Conservation (phyloP, 176 grass and related monocot species). For the Alloteropsis semialata region DNA sequence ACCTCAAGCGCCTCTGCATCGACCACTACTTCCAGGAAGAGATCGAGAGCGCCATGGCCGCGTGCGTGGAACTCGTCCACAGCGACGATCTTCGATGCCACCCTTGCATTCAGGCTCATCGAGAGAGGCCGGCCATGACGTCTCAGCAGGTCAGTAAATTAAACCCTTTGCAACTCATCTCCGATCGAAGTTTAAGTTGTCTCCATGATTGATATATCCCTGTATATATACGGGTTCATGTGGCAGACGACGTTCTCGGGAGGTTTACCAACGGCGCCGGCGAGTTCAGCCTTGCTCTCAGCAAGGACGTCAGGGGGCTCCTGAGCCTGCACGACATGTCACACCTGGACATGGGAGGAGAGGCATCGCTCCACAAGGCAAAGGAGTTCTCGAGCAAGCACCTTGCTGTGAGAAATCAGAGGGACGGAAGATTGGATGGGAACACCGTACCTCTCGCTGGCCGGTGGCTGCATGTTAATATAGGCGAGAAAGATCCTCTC, state of each 20-base stretch:
- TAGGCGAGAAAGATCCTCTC: no score
- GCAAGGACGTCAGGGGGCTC: constrained; percentile 43
- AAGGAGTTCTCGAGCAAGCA: constrained; percentile 52
- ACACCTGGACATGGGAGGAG: constrained; percentile 49
- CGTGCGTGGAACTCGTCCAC: neutral
- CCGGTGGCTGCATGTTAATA: no score
- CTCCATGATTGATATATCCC: neutral
- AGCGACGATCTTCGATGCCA: constrained; percentile 19
- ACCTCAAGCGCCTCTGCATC: constrained; percentile 47
- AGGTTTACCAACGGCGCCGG: constrained; percentile 31
- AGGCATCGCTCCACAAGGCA: constrained; percentile 48
- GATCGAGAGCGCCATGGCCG: neutral
- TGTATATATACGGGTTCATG: no score
- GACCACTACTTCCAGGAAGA: constrained; percentile 46
- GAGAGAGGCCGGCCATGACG: constrained; percentile 41
- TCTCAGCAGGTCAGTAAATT: constrained; percentile 31
- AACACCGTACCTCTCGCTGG: no score
- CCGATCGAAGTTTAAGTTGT: neutral
- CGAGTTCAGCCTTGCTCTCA: constrained; percentile 38
- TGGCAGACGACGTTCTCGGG: constrained; percentile 28
- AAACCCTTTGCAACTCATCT: neutral
- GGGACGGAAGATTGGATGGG: no score
- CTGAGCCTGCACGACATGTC: constrained; percentile 63
- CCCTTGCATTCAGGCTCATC: constrained; percentile 37
- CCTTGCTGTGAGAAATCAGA: no score